phyloP scores from a whole-genome alignment of 176 grass and related monocot species.

The sorghum (Sorghum bicolor) region Sorghum_bicolor_NCBIv3 NC_012879.2:57596001-57596500 shows the following conservation, averaged over 20 bases:
- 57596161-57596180: conserved; percentile 82
- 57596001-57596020: neutral
- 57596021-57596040: neutral
- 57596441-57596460: conserved; percentile 85
- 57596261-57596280: conserved; percentile 75
- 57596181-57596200: conserved; percentile 64
- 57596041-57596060: neutral
- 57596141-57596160: conserved; percentile 53
- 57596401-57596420: neutral
- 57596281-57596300: conserved; percentile 83
- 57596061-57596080: neutral
- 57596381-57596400: neutral
- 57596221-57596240: conserved; percentile 61
- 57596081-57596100: neutral
- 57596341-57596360: conserved; percentile 44
- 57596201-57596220: conserved; percentile 85
- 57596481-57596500: conserved; percentile 92
- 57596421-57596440: conserved; percentile 27
- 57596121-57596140: conserved; percentile 46
- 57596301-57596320: conserved; percentile 87
- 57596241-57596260: conserved; percentile 62
- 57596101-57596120: neutral
- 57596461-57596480: conserved; percentile 68
- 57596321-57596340: conserved; percentile 82
- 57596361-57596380: neutral